Evolutionary conservation across 2,329 filamentous ascomycete species (phyloP), one percentile per base, ranked within the genome.

Genomic region (Albophoma yamanashiensis): DNA sequence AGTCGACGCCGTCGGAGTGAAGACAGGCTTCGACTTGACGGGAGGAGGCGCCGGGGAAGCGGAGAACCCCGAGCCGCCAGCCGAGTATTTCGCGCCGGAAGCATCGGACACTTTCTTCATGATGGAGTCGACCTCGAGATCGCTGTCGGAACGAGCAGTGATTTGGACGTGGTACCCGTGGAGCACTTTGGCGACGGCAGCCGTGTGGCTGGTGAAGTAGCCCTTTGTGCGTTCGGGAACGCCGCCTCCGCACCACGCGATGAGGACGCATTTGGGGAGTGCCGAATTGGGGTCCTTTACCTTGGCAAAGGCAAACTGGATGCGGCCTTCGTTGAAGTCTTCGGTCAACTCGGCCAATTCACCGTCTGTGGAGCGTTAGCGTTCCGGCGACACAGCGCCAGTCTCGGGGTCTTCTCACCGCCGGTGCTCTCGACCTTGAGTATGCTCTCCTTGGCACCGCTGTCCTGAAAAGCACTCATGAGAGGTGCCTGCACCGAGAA

Each of bases 161-260:
- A 99, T 89, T 78, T 99, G 93, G 61, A 99, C 92, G 73, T 99
- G 94, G 74, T 97, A 99, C 66, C 94, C 92, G 77, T 97, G 92
- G 50, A 99, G 84, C 66, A 97, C 82, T 76, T 96, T 97, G 63
- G 92, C 87, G 43, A 97, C 92, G 56, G 91, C 88, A 62, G 89
- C 87, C 56, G 94, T 79, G 76, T 99, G 93, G 76, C 92, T 97
- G 66, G 91, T 96, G 73, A 99, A 99, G 77, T 97, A 97, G 65
- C 94, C 94, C 77, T 97, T 99, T 63, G 93, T 97, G 69, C 93
- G 83, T 77, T 99, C 94, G n/a, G 94, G 94, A 20, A 99, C 94
- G 67, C 94, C 94, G 71, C 95, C 93, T 66, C 94, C 94, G 74
- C 94, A 99, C 89, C 94, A 99, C 66, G 89, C 92, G 71, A 99